Conservation (phyloP, 2,329 filamentous ascomycete species). For the Clonostachys byssicola region DNA sequence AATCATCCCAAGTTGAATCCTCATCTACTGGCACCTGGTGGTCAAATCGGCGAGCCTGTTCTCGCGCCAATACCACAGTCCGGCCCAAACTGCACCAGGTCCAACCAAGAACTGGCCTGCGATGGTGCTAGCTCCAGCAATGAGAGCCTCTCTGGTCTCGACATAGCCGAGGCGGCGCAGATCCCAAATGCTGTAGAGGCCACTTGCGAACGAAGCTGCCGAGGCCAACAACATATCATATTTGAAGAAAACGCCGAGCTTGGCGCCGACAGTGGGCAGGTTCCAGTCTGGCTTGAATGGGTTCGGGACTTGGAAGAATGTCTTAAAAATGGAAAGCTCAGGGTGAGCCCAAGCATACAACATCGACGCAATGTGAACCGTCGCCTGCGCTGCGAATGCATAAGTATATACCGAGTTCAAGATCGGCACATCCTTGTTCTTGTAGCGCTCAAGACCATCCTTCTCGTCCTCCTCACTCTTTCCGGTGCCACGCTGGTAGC, state of each 20-base stretch:
- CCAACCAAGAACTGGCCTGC: not conserved
- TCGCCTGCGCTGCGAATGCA: not conserved
- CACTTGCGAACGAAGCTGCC: not conserved
- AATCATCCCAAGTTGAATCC: no score
- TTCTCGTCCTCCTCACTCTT: not conserved
- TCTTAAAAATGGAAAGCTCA: not conserved
- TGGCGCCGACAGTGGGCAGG: not conserved
- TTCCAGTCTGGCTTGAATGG: not conserved
- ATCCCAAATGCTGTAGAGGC: not conserved
- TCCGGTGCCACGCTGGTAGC: not conserved
- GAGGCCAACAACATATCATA: not conserved
- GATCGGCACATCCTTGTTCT: not conserved
- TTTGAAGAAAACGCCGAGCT: not conserved
- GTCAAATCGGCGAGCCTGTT: not conserved
- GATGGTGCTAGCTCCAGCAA: not conserved
- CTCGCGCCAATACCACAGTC: slow-evolving; percentile 1
- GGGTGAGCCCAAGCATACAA: not conserved
- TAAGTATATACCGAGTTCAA: not conserved
- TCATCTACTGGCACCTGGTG: no score
- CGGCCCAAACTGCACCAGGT: not conserved
- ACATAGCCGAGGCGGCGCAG: not conserved
- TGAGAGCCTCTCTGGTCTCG: not conserved
- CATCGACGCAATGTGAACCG: not conserved
- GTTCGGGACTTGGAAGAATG: not conserved
- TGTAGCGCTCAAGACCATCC: not conserved